A percentile compares a stretch with the other conserved stretches of the same genome.
Evolutionary conservation across 495 filamentous ascomycete genomes (phyloP).

Genomic region (Lasiosphaeria ovina): DNA sequence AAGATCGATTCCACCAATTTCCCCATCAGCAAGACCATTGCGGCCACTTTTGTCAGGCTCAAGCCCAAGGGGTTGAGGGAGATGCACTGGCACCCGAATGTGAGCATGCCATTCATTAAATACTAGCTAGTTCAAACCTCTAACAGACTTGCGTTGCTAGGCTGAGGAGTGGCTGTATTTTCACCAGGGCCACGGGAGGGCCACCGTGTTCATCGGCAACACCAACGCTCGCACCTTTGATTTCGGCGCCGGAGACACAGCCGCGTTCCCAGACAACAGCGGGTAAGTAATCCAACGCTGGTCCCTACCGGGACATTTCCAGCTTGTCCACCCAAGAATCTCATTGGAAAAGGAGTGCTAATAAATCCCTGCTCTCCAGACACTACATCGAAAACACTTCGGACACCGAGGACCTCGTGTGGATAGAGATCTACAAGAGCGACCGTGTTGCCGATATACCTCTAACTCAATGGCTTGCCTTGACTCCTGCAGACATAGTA

Average conservation of each 20-base stretch:
- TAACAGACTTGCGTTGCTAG: constrained; percentile 21
- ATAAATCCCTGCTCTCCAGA: constrained; percentile 15
- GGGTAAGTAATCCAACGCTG: constrained; percentile 6
- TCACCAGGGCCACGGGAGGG: constrained; percentile 55
- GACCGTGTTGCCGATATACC: constrained; percentile 62
- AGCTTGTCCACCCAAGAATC: too few relatives aligned
- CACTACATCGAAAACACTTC: constrained; percentile 69
- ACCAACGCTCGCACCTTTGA: constrained; percentile 61
- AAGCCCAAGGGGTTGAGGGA: constrained; percentile 60
- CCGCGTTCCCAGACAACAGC: constrained; percentile 61
- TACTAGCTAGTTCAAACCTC: background rate
- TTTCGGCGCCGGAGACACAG: constrained; percentile 62
- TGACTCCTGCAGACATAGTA: constrained; percentile 60
- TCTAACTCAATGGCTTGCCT: constrained; percentile 62
- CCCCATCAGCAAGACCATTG: constrained; percentile 58
- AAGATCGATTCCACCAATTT: constrained; percentile 64
- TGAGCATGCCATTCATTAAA: constrained; percentile 24
- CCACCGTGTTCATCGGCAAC: constrained; percentile 61
- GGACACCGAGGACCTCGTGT: constrained; percentile 57
- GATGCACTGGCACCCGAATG: constrained; percentile 69
- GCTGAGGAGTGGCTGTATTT: constrained; percentile 68
- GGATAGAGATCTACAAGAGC: constrained; percentile 66
- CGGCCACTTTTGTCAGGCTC: constrained; percentile 58
- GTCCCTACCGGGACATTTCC: background rate
- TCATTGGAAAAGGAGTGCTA: too few relatives aligned